phyloP scores from a whole-genome alignment of 805 yeast species.

The Candida sanyiensis region DNA sequence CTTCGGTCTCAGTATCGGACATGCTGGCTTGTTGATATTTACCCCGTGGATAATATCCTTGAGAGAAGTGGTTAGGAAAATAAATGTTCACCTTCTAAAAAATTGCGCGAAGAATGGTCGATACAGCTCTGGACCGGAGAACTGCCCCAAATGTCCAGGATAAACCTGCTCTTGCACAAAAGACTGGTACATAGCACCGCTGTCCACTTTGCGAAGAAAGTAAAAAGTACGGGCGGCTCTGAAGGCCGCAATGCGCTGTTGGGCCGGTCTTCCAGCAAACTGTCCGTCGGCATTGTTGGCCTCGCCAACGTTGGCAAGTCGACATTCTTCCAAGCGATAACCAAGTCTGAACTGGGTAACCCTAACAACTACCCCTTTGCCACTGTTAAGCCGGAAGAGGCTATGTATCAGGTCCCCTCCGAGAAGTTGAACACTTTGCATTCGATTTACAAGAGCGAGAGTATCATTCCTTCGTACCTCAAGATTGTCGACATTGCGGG shows the following conservation, averaged over 20 bases:
- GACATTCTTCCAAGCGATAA: constrained; percentile 76
- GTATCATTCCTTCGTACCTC: constrained; percentile 60
- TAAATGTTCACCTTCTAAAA: too few relatives aligned
- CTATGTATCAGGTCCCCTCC: constrained; percentile 67
- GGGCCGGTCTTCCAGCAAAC: constrained; percentile 25
- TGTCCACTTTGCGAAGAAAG: constrained; percentile 16
- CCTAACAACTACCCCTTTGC: constrained; percentile 84
- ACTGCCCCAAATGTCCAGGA: too few relatives aligned
- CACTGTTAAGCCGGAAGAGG: constrained; percentile 74
- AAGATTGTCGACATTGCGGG: constrained; percentile 81
- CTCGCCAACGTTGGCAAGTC: constrained; percentile 78
- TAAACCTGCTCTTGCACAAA: too few relatives aligned
- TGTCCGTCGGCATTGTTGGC: constrained; percentile 63
- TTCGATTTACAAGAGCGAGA: constrained; percentile 52
- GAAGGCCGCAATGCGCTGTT: constrained; percentile 16
- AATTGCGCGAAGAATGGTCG: too few relatives aligned
- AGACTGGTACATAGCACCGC: constrained; percentile 12
- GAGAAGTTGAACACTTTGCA: constrained; percentile 50
- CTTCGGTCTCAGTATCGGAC: constrained; percentile 35
- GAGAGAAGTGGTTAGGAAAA: too few relatives aligned
- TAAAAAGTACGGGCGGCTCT: constrained; percentile 3
- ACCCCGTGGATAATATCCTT: too few relatives aligned
- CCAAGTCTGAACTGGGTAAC: constrained; percentile 60
- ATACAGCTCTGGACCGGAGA: too few relatives aligned
- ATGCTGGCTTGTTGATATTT: too few relatives aligned